Conservation (phyloP, 805 yeast genomes). For the Groenewaldozyma salmanticensis region DNA sequence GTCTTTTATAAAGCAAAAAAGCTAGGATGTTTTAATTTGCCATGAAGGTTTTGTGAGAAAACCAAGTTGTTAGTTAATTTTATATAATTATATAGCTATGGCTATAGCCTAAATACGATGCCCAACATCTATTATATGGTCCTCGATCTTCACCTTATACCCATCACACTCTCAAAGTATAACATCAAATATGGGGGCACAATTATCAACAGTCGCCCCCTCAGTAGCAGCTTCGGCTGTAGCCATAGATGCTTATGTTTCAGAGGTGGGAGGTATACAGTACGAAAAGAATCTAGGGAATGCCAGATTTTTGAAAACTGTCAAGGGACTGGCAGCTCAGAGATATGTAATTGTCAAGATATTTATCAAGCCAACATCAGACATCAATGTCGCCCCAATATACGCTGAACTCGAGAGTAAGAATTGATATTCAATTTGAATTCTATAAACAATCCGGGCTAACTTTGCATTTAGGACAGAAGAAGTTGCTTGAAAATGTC, state of each 20-base stretch:
- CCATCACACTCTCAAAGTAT: too few species aligned
- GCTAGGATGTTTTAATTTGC: too few species aligned
- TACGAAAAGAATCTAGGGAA: slow-evolving; percentile 69
- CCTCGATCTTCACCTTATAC: too few species aligned
- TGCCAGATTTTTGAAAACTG: slow-evolving; percentile 77
- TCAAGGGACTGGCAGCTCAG: slow-evolving; percentile 63
- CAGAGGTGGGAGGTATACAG: slow-evolving; percentile 65
- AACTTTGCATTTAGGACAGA: slow-evolving; percentile 16
- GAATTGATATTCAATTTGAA: slow-evolving; percentile 12
- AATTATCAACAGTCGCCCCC: slow-evolving; percentile 76
- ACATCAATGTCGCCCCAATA: slow-evolving; percentile 17
- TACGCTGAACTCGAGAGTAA: slow-evolving; percentile 17
- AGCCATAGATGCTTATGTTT: slow-evolving; percentile 82
- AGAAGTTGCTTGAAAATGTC: slow-evolving; percentile 35
- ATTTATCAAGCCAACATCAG: slow-evolving; percentile 61
- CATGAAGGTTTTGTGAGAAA: too few species aligned
- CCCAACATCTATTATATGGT: too few species aligned
- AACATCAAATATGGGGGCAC: slow-evolving; percentile 97
- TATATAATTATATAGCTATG: too few species aligned
- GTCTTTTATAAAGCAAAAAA: too few species aligned
- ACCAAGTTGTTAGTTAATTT: too few species aligned
- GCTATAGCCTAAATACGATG: too few species aligned
- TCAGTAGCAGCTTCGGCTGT: slow-evolving; percentile 68
- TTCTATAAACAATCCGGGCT: neutral
- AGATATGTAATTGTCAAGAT: slow-evolving; percentile 56